phyloP scores from a whole-genome alignment of 2,329 filamentous ascomycete species.

The Oidium heveae region DNA sequence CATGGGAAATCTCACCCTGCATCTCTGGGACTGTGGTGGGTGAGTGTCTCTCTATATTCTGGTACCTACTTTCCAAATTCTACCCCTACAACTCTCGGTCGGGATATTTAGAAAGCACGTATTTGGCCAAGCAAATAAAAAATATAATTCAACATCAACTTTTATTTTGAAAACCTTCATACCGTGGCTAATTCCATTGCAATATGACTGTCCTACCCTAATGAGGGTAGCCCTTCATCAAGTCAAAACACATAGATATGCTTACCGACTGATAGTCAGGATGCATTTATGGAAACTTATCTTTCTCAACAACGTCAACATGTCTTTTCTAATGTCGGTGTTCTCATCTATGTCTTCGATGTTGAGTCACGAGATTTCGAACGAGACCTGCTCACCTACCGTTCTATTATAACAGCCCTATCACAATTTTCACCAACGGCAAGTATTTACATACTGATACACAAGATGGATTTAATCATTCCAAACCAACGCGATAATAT shows the following conservation, averaged over 20 bases:
- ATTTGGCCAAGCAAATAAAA: too few species aligned
- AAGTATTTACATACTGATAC: conserved; percentile 80
- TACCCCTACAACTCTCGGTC: neutral
- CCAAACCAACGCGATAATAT: conserved; percentile 52
- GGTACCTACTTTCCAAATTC: neutral
- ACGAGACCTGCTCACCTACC: conserved; percentile 78
- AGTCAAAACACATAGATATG: too few species aligned
- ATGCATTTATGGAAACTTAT: conserved; percentile 97
- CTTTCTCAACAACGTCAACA: conserved; percentile 84
- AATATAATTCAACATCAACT: too few species aligned
- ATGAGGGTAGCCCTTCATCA: too few species aligned
- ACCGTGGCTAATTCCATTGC: too few species aligned
- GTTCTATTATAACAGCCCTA: conserved; percentile 68
- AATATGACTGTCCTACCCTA: too few species aligned
- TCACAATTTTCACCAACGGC: conserved; percentile 60
- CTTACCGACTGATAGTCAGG: conserved; percentile 34
- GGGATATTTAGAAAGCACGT: too few species aligned
- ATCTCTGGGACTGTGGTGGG: conserved; percentile 96
- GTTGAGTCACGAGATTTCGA: conserved; percentile 90
- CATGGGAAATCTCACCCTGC: conserved; percentile 87
- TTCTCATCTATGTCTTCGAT: conserved; percentile 97
- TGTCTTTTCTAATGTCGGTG: conserved; percentile 88
- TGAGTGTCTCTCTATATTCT: conserved; percentile 16
- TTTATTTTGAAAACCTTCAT: too few species aligned
- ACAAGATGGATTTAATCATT: conserved; percentile 96